Base-by-base conservation (phyloP, 768 basidiomycete species). In the Royoungia palumana region DNA sequence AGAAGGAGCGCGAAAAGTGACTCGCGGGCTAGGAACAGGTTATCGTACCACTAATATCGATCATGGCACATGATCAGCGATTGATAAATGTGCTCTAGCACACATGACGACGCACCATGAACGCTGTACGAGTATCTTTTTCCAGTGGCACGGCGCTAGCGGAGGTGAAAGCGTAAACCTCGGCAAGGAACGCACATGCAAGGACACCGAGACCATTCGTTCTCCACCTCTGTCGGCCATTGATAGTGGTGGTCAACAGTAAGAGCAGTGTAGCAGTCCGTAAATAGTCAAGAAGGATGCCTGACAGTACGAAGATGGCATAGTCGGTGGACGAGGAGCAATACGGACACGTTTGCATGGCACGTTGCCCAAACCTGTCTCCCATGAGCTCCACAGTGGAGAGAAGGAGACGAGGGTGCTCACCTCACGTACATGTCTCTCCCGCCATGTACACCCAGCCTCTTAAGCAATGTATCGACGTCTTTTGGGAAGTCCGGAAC, bases 21-120 rank as follows among this genome's bases (percentile, higher is more conserved):
- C 45, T 78, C 76, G n/a, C 87, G 85, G 28, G 67, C 51, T 41
- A 73, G 60, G 61, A 77, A 75, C 32, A 83, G 66, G 22, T 61
- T 70, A 61, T 89, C 85, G 66, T 87, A 83, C 81, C 81, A 84
- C 87, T 89, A 42, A 13, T 14, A 16, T 47, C 19, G n/a, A n/a
- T 42, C 24, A 38, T 17, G 5, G 17, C 17, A 22, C 32, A 12
- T 35, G 10, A 35, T 56, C 28, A 61, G 25, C 16, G 35, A 24
- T 20, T 17, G 24, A 19, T 11, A 13, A 28, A 40, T 6, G 20
- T 12, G 16, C 44, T 41, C 27, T 22, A 44, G 39, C 10, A 35
- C 12, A 19, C 9, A 51, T 30, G 19, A 5, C 8, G 34, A 61
- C 69, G 44, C 47, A 75, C 73, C 74, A 75, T 75, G 49, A 70